A percentile compares a stretch with the other conserved stretches of the same genome.
These are phyloP conservation scores for Calonectria pseudoturangicola DNA, from an alignment of 2,329 filamentous ascomycete species.

Conservation along the genomic window DNA sequence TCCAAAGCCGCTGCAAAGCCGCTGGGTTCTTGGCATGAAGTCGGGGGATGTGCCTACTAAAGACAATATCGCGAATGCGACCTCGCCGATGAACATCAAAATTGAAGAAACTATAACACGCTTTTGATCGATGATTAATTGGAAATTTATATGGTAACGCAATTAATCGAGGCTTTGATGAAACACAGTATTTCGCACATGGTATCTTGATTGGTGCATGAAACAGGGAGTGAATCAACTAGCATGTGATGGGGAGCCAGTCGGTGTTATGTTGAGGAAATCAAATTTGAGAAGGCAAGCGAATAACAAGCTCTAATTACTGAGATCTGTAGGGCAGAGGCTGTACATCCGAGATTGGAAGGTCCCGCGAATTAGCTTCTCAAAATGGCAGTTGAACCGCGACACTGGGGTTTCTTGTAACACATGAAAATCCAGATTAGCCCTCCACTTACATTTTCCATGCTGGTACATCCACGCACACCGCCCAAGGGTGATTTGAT, in stretches of 20 bases:
- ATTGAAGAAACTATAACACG: neutral
- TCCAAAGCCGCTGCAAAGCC: neutral
- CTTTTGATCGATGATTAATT: neutral
- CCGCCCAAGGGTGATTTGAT: conserved; percentile 9
- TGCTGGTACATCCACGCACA: conserved; percentile 16
- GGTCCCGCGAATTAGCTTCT: conserved; percentile 13
- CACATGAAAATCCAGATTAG: conserved; percentile 8
- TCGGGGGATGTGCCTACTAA: conserved; percentile 1
- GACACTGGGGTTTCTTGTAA: conserved; percentile 1
- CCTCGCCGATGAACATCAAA: neutral
- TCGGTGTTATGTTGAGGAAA: neutral
- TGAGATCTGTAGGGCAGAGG: conserved; percentile 16
- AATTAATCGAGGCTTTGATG: neutral
- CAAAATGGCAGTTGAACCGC: conserved; percentile 12
- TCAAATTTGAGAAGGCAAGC: neutral
- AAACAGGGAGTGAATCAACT: neutral
- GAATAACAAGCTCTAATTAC: neutral
- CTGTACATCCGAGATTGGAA: conserved; percentile 17
- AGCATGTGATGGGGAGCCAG: neutral
- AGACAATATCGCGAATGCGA: conserved; percentile 9
- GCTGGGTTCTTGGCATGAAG: neutral
- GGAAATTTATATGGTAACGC: neutral
- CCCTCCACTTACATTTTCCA: conserved; percentile 15
- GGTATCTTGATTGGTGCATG: neutral
- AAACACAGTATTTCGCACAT: neutral